phyloP scores from a whole-genome alignment of 345 rosid species.

The Lepidium aucheri region DNA sequence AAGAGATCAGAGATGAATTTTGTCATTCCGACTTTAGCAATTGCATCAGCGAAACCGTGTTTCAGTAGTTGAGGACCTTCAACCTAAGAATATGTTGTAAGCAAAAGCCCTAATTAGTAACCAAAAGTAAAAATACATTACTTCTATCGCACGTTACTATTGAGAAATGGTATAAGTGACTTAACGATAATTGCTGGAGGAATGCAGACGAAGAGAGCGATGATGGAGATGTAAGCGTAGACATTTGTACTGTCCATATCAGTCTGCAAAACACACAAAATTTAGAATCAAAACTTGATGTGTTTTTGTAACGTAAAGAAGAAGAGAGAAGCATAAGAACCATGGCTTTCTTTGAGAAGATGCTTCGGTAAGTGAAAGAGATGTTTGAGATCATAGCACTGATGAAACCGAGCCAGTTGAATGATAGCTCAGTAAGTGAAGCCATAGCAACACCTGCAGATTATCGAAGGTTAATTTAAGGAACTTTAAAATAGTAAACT shows the following conservation, averaged over 20 bases:
- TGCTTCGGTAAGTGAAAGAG: slow-evolving; percentile 92
- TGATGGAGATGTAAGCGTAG: slow-evolving; percentile 93
- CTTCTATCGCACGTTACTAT: not conserved
- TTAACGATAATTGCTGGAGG: slow-evolving; percentile 91
- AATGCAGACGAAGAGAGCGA: slow-evolving; percentile 80
- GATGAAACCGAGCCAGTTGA: slow-evolving; percentile 93
- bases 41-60: slow-evolving; percentile 67
- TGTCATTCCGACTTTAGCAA: slow-evolving; percentile 81
- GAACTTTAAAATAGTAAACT: not conserved
- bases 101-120: not conserved
- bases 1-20: slow-evolving; percentile 88
- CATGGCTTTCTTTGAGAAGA: slow-evolving; percentile 98
- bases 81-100: slow-evolving; percentile 31
- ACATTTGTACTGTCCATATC: slow-evolving; percentile 97
- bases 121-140: not conserved
- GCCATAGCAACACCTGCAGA: slow-evolving; percentile 81
- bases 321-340: slow-evolving; percentile 30
- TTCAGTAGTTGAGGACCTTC: slow-evolving; percentile 88
- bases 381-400: slow-evolving; percentile 98
- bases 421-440: slow-evolving; percentile 85
- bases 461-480: not conserved
- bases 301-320: not conserved
- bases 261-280: slow-evolving; percentile 40
- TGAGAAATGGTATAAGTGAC: slow-evolving; percentile 3
- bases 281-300: not conserved